A percentile compares a stretch with the other conserved stretches of the same genome.
Conservation (phyloP, 2,329 filamentous ascomycete genomes). For the Ampelomyces quisqualis region DNA sequence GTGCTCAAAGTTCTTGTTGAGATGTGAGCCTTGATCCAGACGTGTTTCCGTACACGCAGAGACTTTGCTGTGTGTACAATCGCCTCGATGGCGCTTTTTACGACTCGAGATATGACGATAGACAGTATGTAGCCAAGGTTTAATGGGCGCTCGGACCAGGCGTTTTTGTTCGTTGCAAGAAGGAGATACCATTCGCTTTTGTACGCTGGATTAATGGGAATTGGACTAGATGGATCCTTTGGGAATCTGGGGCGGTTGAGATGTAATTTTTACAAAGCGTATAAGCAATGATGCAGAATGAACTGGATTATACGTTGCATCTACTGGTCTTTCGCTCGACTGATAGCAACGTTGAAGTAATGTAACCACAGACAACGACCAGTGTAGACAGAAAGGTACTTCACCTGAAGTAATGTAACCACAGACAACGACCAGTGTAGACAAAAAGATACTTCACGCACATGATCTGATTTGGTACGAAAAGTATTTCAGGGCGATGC, state of each 20-base stretch:
- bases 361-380: no score
- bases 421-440: no score
- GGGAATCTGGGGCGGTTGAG: no score
- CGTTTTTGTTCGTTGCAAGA: conserved; percentile 11
- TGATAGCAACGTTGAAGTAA: no score
- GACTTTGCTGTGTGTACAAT: conserved; percentile 6
- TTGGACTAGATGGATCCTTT: background rate
- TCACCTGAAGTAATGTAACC: no score
- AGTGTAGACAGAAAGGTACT: no score
- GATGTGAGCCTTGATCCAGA: conserved; percentile 14
- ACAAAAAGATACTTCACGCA: no score
- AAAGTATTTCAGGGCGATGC: no score
- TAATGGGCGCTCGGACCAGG: no score
- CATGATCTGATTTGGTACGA: no score
- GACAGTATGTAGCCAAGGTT: conserved; percentile 5
- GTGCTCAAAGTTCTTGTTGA: conserved; percentile 54
- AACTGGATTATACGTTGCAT: background rate
- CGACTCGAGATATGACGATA: conserved; percentile 13
- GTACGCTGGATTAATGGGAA: background rate
- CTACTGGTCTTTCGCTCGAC: background rate
- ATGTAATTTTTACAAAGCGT: no score
- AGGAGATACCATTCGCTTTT: conserved; percentile 19
- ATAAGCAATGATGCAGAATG: conserved; percentile 1
- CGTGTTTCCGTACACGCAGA: background rate
- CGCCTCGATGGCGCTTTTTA: conserved; percentile 3